These are phyloP conservation scores for Chaetomidium leptoderma DNA, from an alignment of 495 filamentous ascomycete species.

Conservation along the genomic window DNA sequence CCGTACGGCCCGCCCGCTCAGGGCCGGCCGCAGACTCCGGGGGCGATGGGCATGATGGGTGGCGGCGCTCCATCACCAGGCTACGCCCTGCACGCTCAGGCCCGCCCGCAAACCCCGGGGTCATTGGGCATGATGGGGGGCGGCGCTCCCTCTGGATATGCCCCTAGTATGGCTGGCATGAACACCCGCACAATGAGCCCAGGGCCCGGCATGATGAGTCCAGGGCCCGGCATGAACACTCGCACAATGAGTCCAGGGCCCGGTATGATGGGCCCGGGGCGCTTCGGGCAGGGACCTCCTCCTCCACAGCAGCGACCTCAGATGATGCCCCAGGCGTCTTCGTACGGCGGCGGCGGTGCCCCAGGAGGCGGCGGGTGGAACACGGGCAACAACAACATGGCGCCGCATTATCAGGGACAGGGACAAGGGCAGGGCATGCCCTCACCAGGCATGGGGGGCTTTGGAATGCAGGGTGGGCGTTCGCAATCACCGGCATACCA, in stretches of 20 bases:
- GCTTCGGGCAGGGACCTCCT: constrained; percentile 5
- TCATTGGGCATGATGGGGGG: constrained; percentile 2
- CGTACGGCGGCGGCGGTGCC: constrained; percentile 13
- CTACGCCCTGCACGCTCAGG: constrained; percentile 13
- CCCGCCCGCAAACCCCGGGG: constrained; percentile 17
- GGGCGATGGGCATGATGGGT: constrained; percentile 9
- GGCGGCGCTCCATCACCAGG: not conserved
- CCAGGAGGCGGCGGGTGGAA: constrained; percentile 17
- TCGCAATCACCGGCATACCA: constrained; percentile 31
- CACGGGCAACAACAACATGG: constrained; percentile 21
- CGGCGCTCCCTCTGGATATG: constrained; percentile 31
- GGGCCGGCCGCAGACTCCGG: constrained; percentile 1
- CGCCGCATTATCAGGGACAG: constrained; percentile 10
- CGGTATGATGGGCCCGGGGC: not conserved
- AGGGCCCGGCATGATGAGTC: constrained; percentile 20
- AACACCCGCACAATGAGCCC: constrained; percentile 22
- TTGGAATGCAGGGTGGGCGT: constrained; percentile 25
- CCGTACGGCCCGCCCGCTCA: not conserved
- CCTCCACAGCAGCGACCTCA: constrained; percentile 16
- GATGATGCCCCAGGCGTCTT: constrained; percentile 20
- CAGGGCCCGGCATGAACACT: constrained; percentile 11
- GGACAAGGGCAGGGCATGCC: constrained; percentile 16
- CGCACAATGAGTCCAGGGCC: constrained; percentile 22
- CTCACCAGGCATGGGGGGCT: constrained; percentile 21
- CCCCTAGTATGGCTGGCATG: constrained; percentile 19